Base-by-base conservation (phyloP, 306 rosid species). In the Hylodesmum podocarpum region DNA sequence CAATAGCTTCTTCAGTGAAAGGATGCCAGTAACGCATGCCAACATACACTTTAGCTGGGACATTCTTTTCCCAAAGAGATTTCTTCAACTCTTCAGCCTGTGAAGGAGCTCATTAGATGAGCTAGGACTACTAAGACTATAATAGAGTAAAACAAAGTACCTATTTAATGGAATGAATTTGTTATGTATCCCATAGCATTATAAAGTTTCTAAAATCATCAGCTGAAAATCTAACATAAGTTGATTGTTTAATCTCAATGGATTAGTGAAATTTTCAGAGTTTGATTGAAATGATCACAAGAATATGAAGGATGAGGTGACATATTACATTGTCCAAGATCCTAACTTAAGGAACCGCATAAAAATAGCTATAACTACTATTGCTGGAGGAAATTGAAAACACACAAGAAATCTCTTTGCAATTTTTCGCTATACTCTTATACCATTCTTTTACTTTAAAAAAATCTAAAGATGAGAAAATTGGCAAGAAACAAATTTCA, bases 21-120 rank as follows among this genome's bases (percentile, higher is more conserved):
- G 97, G 97, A 82, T 92, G 97, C 97, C 97, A 92, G 80, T 92
- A 92, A 6, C 97, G 90, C 97, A 92, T 92, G 70, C 97, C 97
- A 18, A 90, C 97, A 61, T 90, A 92, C 75, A 92, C 97, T 70
- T 92, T 81, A 13, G 97, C 96, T 3, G 83, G 89, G 76, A 88
- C 92, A 77, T 92, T 80, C 83, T 92, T 92, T 61, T 29, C 73
- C 87, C 91, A 86, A 74, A 92, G 93, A 66, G 90, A 77, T 84
- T 88, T 86, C 84, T 68, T 88, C 86, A 90, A 80, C 82, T 90
- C 93, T 75, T 90, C 89, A 28, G 88, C 96, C 93, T 90, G 82
- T 53, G 49, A 11, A 64, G 5, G 31, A 64, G 11, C 22, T 64
- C 49, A 64, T 64, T 37, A 64, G 70, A 36, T 37, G 31, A 36